These are phyloP conservation scores for Sambucus nigra DNA, from an alignment of 129 eudicot species.

Conservation along the genomic window DNA sequence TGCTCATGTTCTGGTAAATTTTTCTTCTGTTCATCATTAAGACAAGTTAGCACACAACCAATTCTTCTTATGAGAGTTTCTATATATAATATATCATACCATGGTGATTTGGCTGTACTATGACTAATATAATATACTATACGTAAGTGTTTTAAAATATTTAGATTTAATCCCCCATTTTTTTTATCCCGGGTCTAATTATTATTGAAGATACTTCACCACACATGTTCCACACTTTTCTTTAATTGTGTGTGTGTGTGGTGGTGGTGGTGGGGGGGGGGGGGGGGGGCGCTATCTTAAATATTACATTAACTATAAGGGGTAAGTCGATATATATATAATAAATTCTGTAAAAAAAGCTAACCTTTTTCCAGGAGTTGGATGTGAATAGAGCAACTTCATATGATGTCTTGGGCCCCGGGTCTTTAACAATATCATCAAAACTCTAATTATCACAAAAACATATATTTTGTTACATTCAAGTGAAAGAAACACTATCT, in stretches of 20 bases:
- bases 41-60: conserved; percentile 11
- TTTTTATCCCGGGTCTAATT: too few relatives aligned
- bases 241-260: too few relatives aligned
- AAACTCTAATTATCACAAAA: conserved; percentile 41
- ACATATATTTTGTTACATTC: neutral
- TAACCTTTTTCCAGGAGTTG: conserved; percentile 66
- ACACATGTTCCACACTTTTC: too few relatives aligned
- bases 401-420: conserved; percentile 61
- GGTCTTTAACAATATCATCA: conserved; percentile 49
- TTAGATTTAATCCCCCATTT: too few relatives aligned
- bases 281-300: too few relatives aligned
- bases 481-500: neutral
- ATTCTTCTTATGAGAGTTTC: neutral
- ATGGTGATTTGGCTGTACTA: too few relatives aligned
- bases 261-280: too few relatives aligned
- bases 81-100: too few relatives aligned
- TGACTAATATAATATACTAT: too few relatives aligned
- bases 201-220: neutral
- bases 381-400: conserved; percentile 60
- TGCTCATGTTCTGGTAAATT: conserved; percentile 23
- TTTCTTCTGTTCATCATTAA: conserved; percentile 34
- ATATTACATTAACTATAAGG: neutral
- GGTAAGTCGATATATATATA: too few relatives aligned
- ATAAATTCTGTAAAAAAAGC: too few relatives aligned
- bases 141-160: too few relatives aligned